A percentile compares a stretch with the other conserved stretches of the same genome.
Evolutionary conservation across 2,329 filamentous ascomycete genomes (phyloP).

Genomic region (Penicillium sp.): DNA sequence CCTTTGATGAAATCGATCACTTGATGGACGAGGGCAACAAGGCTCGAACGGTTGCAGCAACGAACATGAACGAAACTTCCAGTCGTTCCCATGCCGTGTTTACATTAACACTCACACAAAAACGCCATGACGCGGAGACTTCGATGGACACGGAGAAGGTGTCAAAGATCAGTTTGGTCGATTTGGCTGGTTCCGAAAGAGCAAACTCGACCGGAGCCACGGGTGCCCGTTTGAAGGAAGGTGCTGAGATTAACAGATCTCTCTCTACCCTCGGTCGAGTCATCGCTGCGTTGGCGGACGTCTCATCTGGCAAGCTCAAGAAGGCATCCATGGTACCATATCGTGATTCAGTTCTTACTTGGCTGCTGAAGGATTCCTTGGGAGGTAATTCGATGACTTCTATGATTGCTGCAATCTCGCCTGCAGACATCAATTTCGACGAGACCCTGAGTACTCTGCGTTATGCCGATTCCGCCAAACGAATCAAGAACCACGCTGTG

Average conservation of each 20-base stretch:
- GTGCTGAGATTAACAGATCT: conserved; percentile 97
- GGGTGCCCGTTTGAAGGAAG: conserved; percentile 91
- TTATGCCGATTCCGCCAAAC: conserved; percentile 96
- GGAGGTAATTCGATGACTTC: conserved; percentile 99
- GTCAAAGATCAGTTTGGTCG: conserved; percentile 95
- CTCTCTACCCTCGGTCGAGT: conserved; percentile 95
- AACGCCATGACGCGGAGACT: conserved; percentile 84
- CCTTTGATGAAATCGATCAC: conserved; percentile 93
- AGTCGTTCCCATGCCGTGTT: conserved; percentile 98
- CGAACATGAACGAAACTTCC: conserved; percentile 99
- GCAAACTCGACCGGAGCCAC: conserved; percentile 97
- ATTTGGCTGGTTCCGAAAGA: conserved; percentile 95
- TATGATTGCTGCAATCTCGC: conserved; percentile 99
- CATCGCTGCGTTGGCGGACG: conserved; percentile 90
- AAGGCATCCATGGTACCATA: conserved; percentile 82
- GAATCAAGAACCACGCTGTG: conserved; percentile 99
- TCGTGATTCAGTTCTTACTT: conserved; percentile 93
- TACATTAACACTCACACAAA: conserved; percentile 92
- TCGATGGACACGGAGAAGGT: conserved; percentile 98
- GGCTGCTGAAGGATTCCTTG: conserved; percentile 93
- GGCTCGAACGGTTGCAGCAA: conserved; percentile 93
- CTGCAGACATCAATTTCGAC: conserved; percentile 98
- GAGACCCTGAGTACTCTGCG: conserved; percentile 93
- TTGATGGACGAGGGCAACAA: conserved; percentile 99
- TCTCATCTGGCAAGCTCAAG: conserved; percentile 80